These are phyloP conservation scores for Diospyros kaki DNA, from an alignment of 148 eudicot species.

Conservation along the genomic window DNA sequence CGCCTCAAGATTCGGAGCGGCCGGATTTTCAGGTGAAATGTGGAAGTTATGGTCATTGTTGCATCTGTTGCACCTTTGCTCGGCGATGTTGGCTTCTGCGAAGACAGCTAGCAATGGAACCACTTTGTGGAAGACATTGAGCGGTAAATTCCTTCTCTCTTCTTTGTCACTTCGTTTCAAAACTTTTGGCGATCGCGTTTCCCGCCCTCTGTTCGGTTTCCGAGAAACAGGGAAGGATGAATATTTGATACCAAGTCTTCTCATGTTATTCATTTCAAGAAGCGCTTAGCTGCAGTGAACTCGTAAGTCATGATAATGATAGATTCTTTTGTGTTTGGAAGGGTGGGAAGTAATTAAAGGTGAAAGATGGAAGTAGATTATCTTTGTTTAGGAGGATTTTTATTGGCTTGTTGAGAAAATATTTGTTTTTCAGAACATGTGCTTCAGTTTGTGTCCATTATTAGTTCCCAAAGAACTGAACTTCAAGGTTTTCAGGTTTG, in stretches of 20 bases:
- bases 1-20: not conserved
- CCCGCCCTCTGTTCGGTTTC: not conserved
- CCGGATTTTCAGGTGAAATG: constrained; percentile 16
- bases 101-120: constrained; percentile 20
- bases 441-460: no score
- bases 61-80: constrained; percentile 16
- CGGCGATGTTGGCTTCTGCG: constrained; percentile 19
- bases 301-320: no score
- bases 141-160: constrained; percentile 17
- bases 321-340: no score
- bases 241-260: not conserved
- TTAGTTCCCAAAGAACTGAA: no score
- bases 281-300: not conserved
- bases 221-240: not conserved
- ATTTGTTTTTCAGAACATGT: no score
- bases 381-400: no score
- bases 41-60: constrained; percentile 12
- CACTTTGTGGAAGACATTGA: constrained; percentile 30
- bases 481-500: no score
- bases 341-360: no score
- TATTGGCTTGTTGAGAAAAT: no score
- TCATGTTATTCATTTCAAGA: not conserved
- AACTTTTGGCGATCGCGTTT: not conserved
- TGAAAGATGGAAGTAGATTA: no score
- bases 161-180: not conserved